phyloP scores from a whole-genome alignment of 2,329 filamentous ascomycete species.

The Colletotrichum tropicicola region DNA sequence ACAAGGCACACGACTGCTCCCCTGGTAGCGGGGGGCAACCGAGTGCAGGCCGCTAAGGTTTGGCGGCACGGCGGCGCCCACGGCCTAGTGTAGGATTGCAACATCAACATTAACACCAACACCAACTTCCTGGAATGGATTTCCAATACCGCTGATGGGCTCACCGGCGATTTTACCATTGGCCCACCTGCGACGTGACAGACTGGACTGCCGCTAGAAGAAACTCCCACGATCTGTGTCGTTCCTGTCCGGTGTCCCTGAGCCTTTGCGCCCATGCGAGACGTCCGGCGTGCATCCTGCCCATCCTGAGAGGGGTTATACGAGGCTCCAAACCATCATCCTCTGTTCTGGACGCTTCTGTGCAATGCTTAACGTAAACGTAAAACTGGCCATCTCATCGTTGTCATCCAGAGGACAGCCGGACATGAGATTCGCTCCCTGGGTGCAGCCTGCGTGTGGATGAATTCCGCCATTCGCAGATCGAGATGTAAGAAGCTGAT shows the following conservation, averaged over 20 bases:
- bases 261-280: neutral
- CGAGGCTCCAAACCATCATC: neutral
- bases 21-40: neutral
- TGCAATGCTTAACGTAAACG: neutral
- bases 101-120: no score
- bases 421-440: neutral
- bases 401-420: no score
- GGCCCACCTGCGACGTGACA: conserved; percentile 11
- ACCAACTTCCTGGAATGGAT: no score
- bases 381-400: neutral
- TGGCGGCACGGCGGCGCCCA: neutral
- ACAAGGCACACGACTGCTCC: no score
- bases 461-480: no score
- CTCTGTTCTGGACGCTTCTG: neutral
- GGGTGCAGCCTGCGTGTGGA: neutral
- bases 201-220: conserved; percentile 1
- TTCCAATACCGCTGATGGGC: neutral
- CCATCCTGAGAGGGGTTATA: neutral
- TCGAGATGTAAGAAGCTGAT: no score
- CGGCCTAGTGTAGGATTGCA: no score
- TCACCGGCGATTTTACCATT: conserved; percentile 14
- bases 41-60: conserved; percentile 5
- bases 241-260: neutral
- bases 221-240: neutral
- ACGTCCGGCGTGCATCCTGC: neutral